phyloP scores from a whole-genome alignment of 306 rosid genomes.

The Sicyos baderoa region DNA sequence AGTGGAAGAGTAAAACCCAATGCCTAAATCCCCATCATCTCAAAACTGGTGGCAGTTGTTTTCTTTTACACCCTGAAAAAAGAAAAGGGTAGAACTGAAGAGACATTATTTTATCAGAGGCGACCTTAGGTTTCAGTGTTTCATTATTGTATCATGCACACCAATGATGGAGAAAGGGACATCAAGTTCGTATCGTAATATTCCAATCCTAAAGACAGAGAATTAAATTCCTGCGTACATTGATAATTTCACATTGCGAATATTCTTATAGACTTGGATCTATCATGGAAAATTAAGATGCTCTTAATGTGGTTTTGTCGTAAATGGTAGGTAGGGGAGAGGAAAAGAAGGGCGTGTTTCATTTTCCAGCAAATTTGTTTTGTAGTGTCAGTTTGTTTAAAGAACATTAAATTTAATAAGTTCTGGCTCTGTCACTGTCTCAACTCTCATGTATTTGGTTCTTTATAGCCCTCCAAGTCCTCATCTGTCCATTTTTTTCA shows the following conservation, averaged over 20 bases:
- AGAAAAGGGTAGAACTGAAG: too few species aligned
- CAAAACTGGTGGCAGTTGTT: not conserved
- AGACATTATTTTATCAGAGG: not conserved
- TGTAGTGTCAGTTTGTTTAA: not conserved
- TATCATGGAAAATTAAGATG: not conserved
- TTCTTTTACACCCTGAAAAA: too few species aligned
- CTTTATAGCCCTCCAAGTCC: not conserved
- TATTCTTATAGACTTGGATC: constrained; percentile 3
- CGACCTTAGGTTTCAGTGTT: not conserved
- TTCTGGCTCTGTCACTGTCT: not conserved
- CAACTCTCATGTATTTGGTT: not conserved
- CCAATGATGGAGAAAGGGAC: constrained; percentile 4
- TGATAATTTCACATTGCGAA: not conserved
- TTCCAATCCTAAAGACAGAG: constrained; percentile 2
- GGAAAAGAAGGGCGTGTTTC: not conserved
- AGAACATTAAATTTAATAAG: not conserved
- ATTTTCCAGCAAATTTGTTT: not conserved
- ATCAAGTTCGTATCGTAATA: not conserved
- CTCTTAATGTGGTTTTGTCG: not conserved
- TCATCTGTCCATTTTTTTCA: not conserved
- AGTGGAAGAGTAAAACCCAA: constrained; percentile 11
- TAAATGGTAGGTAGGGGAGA: not conserved
- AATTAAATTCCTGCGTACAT: not conserved
- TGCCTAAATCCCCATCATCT: not conserved
- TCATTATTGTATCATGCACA: not conserved